phyloP scores from a whole-genome alignment of 2,329 filamentous ascomycete species.

The Penicillium glabrum region DNA sequence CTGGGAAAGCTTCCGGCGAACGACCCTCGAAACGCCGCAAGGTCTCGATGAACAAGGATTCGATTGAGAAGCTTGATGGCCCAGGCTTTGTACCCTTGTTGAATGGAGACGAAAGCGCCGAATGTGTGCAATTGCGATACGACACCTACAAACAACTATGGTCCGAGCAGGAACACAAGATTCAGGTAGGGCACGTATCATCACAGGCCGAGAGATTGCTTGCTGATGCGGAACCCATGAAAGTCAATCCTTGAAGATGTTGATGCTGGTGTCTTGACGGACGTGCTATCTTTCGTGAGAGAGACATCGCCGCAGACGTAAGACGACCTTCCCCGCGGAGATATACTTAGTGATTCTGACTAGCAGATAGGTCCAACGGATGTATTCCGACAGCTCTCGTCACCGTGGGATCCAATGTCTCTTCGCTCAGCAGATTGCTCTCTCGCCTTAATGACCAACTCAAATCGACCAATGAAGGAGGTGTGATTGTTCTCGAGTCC shows the following conservation, averaged over 20 bases:
- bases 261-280: conserved; percentile 39
- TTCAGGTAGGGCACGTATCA: conserved; percentile 30
- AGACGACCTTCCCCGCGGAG: conserved; percentile 9
- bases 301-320: conserved; percentile 37
- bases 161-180: conserved; percentile 39
- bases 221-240: conserved; percentile 7
- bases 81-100: conserved; percentile 41
- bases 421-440: conserved; percentile 40
- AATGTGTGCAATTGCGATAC: conserved; percentile 36
- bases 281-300: conserved; percentile 40
- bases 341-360: conserved; percentile 13
- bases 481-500: conserved; percentile 44
- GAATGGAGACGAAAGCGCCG: conserved; percentile 36
- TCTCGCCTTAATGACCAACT: conserved; percentile 38
- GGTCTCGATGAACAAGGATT: conserved; percentile 42
- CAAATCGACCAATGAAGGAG: conserved; percentile 30
- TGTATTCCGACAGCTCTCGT: conserved; percentile 44
- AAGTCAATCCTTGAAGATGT: conserved; percentile 40
- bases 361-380: conserved; percentile 32
- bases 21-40: conserved; percentile 61
- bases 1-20: conserved; percentile 32
- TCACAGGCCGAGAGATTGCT: background rate
- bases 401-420: conserved; percentile 46
- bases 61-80: conserved; percentile 7
- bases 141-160: conserved; percentile 40